Evolutionary conservation across 2,329 filamentous ascomycete species (phyloP), one percentile per base, ranked within the genome.

Genomic region (Paraphoma sp.): DNA sequence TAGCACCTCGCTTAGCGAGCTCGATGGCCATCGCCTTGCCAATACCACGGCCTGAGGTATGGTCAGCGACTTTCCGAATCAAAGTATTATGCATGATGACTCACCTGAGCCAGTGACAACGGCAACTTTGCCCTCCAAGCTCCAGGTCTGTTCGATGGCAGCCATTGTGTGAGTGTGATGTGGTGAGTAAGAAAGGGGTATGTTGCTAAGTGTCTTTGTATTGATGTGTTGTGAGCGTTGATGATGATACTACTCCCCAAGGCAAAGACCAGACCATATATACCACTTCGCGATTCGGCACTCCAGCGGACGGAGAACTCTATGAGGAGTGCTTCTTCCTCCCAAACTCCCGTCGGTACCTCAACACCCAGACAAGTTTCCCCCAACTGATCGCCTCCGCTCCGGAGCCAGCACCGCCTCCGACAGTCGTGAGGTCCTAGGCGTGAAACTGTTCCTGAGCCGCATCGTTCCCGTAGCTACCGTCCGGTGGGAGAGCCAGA

Each of bases 1-100:
- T 87, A 67, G 87, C 87, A 50, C 87, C 87, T 56, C 86, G 85
- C 59, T 83, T 81, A 57, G 84, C 87, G 53, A 90, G 84, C 77
- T 89, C 86, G 51, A 85, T 80, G 51, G 87, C 87, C 81, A 89
- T 89, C 65, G 85, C 85, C 51, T 84, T 83, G 57, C 87, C 87
- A 62, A 90, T 89, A 64, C 87, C 87, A 74, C 87, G 86, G 68
- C 85, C 82, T 85, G 55, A 30, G 40, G 11, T 31, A 18, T 47
- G 45, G 62, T 73, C 33, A 72, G 69, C 44, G 53, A 23, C 23
- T 23, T 23, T 23, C 3, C 23, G 23, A 23, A 5, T 23, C 23
- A 5, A 23, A 23, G 23, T 23, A 16, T 48, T 42, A n/a, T 36
- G 10, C 28, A 36, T 3, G 12, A 18, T 43, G 33, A 62, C 75